Evolutionary conservation across 2,329 filamentous ascomycete species (phyloP).

Genomic region (Verticillium nonalfalfae): DNA sequence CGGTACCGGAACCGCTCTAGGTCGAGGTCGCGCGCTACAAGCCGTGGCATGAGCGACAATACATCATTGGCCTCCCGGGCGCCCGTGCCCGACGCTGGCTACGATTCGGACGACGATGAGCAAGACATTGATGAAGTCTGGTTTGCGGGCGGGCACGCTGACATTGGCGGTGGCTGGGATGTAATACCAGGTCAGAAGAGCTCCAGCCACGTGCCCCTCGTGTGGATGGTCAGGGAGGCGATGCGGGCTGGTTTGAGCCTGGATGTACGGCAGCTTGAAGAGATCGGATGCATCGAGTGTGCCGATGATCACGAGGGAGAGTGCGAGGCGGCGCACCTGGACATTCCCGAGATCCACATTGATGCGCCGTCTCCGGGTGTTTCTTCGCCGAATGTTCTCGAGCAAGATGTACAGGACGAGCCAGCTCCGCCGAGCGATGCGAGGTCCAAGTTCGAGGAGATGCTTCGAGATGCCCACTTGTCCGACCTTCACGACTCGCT

Average conservation of each 20-base stretch:
- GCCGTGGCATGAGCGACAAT: conserved; percentile 3
- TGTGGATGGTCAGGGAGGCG: conserved; percentile 61
- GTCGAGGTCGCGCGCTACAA: conserved; percentile 10
- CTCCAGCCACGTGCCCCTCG: conserved; percentile 60
- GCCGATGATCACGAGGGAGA: neutral
- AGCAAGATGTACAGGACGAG: conserved; percentile 8
- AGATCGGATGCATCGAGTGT: conserved; percentile 53
- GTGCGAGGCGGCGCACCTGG: conserved; percentile 1
- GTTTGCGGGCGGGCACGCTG: conserved; percentile 75
- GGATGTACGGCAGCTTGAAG: conserved; percentile 59
- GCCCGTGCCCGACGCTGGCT: conserved; percentile 22
- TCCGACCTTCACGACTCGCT: conserved; percentile 66
- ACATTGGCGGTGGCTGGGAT: conserved; percentile 74
- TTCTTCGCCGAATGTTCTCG: conserved; percentile 7
- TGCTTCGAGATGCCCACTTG: conserved; percentile 51
- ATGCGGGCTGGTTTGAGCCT: conserved; percentile 62
- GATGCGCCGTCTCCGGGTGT: conserved; percentile 10
- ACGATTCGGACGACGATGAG: conserved; percentile 37
- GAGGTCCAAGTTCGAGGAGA: conserved; percentile 41
- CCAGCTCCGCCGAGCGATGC: conserved; percentile 9
- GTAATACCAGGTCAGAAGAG: conserved; percentile 49
- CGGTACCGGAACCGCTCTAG: conserved; percentile 35
- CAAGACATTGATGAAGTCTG: conserved; percentile 77
- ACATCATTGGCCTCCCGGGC: conserved; percentile 5
- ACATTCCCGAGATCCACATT: conserved; percentile 24